A percentile compares a stretch with the other conserved stretches of the same genome.
These are phyloP conservation scores for Pythium monospermum DNA, from an alignment of 352 stramenopile species.

Conservation along the genomic window DNA sequence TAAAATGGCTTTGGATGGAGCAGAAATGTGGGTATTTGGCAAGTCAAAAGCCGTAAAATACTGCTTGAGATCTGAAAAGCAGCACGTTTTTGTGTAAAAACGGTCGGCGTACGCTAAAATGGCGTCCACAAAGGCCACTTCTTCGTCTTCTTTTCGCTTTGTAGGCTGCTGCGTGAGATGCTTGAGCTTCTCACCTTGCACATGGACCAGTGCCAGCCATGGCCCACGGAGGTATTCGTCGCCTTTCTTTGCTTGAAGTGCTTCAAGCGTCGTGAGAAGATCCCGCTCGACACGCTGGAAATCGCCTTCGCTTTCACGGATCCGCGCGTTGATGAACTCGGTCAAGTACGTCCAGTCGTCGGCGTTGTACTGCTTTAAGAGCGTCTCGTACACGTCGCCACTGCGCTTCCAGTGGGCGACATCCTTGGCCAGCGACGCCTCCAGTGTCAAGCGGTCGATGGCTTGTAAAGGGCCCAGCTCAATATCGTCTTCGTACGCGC, in stretches of 20 bases:
- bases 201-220: slow-evolving; percentile 56
- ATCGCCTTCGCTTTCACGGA: slow-evolving; percentile 28
- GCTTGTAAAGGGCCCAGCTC: slow-evolving; percentile 76
- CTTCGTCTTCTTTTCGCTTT: slow-evolving; percentile 17
- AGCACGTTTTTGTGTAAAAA: slow-evolving; percentile 81
- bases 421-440: slow-evolving; percentile 52
- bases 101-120: slow-evolving; percentile 58
- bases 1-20: slow-evolving; percentile 30
- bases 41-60: slow-evolving; percentile 45
- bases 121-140: slow-evolving; percentile 37
- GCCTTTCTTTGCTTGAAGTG: slow-evolving; percentile 36
- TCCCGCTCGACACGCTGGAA: slow-evolving; percentile 22
- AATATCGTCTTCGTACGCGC: slow-evolving; percentile 79
- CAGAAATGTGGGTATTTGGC: slow-evolving; percentile 28
- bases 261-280: slow-evolving; percentile 33
- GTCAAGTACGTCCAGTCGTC: slow-evolving; percentile 83
- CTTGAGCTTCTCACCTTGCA: slow-evolving; percentile 43
- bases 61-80: slow-evolving; percentile 82
- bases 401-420: slow-evolving; percentile 50
- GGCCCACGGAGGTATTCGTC: slow-evolving; percentile 63
- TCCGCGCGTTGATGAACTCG: slow-evolving; percentile 49
- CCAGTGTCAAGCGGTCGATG: slow-evolving; percentile 68
- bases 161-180: slow-evolving; percentile 18
- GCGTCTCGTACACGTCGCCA: slow-evolving; percentile 41
- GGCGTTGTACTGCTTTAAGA: slow-evolving; percentile 66